Base-by-base conservation (phyloP, 1,284 basidiomycete genomes). In the Melampsora americana region DNA sequence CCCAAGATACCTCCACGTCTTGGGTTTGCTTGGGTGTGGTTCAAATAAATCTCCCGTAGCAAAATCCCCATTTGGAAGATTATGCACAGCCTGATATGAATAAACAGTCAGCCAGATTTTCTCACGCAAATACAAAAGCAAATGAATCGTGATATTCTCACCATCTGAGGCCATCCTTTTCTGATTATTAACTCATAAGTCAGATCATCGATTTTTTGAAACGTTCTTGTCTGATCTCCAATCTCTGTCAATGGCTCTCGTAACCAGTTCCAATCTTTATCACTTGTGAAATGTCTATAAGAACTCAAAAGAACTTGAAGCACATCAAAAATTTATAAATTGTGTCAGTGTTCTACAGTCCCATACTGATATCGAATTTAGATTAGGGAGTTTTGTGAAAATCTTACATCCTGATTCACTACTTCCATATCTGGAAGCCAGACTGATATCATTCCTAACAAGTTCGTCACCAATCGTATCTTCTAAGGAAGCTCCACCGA, bases 201-300 rank as follows among this genome's bases (percentile, higher is more conserved):
- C 53, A 83, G 83, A 14, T 84, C 83, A 69, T 86, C 85, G 74
- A 88, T 84, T 50, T 83, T 82, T 68, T 87, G 78, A 81, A 85
- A 88, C 60, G 85, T 80, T 9, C 80, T 79, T 59, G 53, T 59
- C 23, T 59, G 11, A 4, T 59, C 53, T 23, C 53, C 53, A 44
- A 84, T 81, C 4, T 79, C 68, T 28, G 81, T 78, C 68, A 78
- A 80, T 80, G 80, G 81, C 30, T 83, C 82, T 61, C 85, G 82
- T 7, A 88, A 82, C 84, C 86, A 89, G 79, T 87, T 87, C 88
- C 89, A 90, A 26, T 81, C 85, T 78, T 87, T 87, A 83, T 90
- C 89, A 5, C 77, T 81, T 0, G 79, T 81, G 78, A 86, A 88
- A 76, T 87, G 84, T 14, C 87, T 85, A 68, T 83, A 83, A 11